Evolutionary conservation across 2,329 filamentous ascomycete genomes (phyloP).

Genomic region (Aureobasidium sp.): DNA sequence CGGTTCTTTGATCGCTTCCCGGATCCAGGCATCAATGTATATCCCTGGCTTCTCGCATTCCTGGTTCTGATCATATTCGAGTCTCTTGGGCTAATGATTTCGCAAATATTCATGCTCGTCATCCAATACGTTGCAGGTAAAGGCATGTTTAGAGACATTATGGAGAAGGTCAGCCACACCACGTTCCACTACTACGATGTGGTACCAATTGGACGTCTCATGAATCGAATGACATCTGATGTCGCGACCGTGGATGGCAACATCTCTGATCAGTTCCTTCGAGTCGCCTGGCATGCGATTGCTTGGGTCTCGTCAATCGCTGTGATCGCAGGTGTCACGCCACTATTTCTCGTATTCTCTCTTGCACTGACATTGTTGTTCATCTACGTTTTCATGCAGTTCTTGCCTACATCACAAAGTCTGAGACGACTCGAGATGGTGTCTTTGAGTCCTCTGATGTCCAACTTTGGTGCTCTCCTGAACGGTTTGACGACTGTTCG

Average conservation of each 20-base stretch:
- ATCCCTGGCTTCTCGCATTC: conserved; percentile 68
- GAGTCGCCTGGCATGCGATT: conserved; percentile 60
- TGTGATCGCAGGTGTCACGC: conserved; percentile 74
- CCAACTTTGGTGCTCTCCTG: conserved; percentile 82
- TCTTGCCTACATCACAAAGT: conserved; percentile 76
- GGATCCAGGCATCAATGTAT: conserved; percentile 58
- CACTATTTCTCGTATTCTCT: conserved; percentile 67
- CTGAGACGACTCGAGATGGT: conserved; percentile 82
- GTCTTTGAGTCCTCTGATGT: conserved; percentile 79
- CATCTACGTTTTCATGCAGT: conserved; percentile 65
- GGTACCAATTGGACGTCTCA: conserved; percentile 79
- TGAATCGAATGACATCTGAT: conserved; percentile 87
- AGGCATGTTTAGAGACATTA: conserved; percentile 64
- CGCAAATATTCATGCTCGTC: conserved; percentile 62
- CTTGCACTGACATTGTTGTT: conserved; percentile 61
- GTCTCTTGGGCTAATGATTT: conserved; percentile 53
- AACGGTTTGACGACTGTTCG: conserved; percentile 82
- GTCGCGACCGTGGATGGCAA: conserved; percentile 84
- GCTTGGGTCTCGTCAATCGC: conserved; percentile 65
- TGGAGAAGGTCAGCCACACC: conserved; percentile 67
- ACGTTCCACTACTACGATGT: conserved; percentile 89
- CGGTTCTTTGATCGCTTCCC: conserved; percentile 50
- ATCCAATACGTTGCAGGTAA: conserved; percentile 75
- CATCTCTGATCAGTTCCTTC: conserved; percentile 67
- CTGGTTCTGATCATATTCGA: conserved; percentile 57